These are phyloP conservation scores for Trichoderma endophyticum DNA, from an alignment of 2,329 filamentous ascomycete genomes.

Conservation along the genomic window DNA sequence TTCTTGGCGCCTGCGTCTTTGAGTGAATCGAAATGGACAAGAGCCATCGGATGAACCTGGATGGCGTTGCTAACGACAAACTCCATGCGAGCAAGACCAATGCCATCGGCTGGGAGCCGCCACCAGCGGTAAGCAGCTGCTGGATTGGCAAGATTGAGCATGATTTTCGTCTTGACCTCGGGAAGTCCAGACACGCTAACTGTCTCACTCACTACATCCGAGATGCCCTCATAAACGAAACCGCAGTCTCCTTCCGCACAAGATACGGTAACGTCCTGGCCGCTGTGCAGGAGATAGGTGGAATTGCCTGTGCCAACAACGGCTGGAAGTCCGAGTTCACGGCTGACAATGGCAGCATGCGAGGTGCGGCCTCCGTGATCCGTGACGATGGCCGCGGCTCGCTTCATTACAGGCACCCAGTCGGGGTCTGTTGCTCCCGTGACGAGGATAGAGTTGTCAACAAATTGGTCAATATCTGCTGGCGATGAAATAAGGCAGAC, in stretches of 20 bases:
- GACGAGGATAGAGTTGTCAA: conserved; percentile 35
- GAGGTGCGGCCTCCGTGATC: conserved; percentile 39
- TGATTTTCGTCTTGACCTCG: conserved; percentile 31
- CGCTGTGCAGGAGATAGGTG: conserved; percentile 36
- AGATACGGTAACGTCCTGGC: conserved; percentile 38
- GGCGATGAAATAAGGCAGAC: conserved; percentile 33
- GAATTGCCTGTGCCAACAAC: conserved; percentile 36
- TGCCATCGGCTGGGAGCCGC: conserved; percentile 37
- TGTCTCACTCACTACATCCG: conserved; percentile 32
- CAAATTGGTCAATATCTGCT: conserved; percentile 31
- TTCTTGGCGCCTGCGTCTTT: conserved; percentile 27
- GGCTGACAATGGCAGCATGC: conserved; percentile 41
- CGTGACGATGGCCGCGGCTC: conserved; percentile 35
- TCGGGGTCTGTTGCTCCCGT: conserved; percentile 37
- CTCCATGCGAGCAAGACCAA: conserved; percentile 41
- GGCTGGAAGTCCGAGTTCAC: conserved; percentile 37
- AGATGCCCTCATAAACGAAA: conserved; percentile 37
- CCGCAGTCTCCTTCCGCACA: conserved; percentile 38
- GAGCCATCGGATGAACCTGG: conserved; percentile 37
- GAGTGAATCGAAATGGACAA: conserved; percentile 33
- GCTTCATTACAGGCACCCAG: conserved; percentile 40
- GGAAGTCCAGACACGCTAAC: conserved; percentile 29
- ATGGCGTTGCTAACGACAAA: conserved; percentile 39
- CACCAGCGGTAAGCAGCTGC: conserved; percentile 39
- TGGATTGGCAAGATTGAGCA: conserved; percentile 39